These are phyloP conservation scores for Theobroma cacao DNA, from an alignment of 345 rosid species.

Conservation along the genomic window DNA sequence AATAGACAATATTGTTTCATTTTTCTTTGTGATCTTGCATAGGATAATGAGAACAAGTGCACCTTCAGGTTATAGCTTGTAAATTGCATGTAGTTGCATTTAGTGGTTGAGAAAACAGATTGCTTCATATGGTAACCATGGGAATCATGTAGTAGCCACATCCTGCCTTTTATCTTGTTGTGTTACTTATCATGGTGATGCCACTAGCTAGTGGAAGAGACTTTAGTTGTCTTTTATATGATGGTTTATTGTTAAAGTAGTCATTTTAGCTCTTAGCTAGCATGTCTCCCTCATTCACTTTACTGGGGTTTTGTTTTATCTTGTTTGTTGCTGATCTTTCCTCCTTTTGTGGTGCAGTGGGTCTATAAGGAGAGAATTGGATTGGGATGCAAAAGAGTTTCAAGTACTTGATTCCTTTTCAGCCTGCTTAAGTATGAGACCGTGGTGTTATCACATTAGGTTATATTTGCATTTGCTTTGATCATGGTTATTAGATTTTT, in stretches of 20 bases:
- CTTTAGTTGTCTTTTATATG: not conserved
- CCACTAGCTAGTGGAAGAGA: not conserved
- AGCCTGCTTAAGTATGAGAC: not conserved
- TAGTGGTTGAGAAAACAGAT: not conserved
- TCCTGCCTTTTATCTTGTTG: not conserved
- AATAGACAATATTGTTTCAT: not conserved
- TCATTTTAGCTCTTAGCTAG: not conserved
- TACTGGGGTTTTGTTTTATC: not conserved
- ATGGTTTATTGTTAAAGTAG: not conserved
- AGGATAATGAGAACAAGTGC: not conserved
- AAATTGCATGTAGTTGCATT: not conserved
- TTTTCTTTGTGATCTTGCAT: not conserved
- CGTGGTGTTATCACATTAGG: not conserved
- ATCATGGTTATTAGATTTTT: not conserved
- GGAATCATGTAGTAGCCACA: not conserved
- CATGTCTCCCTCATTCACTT: not conserved
- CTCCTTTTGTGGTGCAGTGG: not conserved
- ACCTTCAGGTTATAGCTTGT: not conserved
- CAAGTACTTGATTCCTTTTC: not conserved
- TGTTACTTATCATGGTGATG: not conserved
- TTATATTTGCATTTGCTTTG: not conserved
- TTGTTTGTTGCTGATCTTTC: not conserved
- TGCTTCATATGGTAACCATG: not conserved
- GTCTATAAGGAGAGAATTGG: not conserved
- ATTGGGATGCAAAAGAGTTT: not conserved